Evolutionary conservation across 371 early-diverging fungal species (phyloP).

Genomic region (Mucor indicus): DNA sequence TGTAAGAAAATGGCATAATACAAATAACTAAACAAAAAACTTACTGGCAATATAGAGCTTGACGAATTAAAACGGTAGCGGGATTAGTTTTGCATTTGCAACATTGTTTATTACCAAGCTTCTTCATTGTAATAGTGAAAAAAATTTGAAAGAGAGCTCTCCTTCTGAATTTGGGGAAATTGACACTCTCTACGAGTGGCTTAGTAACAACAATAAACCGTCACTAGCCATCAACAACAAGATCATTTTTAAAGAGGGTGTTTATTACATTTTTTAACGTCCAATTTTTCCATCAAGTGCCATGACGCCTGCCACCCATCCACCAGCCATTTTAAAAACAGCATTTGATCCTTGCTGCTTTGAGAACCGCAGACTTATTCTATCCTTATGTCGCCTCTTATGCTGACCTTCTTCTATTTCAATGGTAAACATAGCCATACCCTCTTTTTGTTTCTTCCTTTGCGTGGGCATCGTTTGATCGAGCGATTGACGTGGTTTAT

Average conservation of each 20-base stretch:
- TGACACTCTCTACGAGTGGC: too few relatives aligned
- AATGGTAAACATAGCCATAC: slow-evolving; percentile 33
- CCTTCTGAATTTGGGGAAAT: too few relatives aligned
- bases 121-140: slow-evolving; percentile 1
- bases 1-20: neutral
- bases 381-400: slow-evolving; percentile 9
- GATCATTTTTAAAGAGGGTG: too few relatives aligned
- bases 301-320: slow-evolving; percentile 43
- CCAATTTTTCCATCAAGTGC: slow-evolving; percentile 27
- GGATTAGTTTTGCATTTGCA: slow-evolving; percentile 74
- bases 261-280: too few relatives aligned
- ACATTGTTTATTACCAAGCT: slow-evolving; percentile 31
- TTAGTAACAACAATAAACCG: too few relatives aligned
- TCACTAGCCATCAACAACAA: too few relatives aligned
- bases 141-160: neutral
- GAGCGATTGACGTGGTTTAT: slow-evolving; percentile 26
- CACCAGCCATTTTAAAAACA: slow-evolving; percentile 46
- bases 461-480: slow-evolving; percentile 27
- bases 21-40: slow-evolving; percentile 1
- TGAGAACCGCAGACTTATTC: slow-evolving; percentile 28
- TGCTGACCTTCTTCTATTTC: slow-evolving; percentile 27
- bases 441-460: slow-evolving; percentile 21
- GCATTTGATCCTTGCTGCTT: slow-evolving; percentile 35
- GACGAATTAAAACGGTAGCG: slow-evolving; percentile 66
- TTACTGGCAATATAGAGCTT: slow-evolving; percentile 77